Evolutionary conservation across 441 rosid species (phyloP).

Genomic region (Populus hybrid): DNA sequence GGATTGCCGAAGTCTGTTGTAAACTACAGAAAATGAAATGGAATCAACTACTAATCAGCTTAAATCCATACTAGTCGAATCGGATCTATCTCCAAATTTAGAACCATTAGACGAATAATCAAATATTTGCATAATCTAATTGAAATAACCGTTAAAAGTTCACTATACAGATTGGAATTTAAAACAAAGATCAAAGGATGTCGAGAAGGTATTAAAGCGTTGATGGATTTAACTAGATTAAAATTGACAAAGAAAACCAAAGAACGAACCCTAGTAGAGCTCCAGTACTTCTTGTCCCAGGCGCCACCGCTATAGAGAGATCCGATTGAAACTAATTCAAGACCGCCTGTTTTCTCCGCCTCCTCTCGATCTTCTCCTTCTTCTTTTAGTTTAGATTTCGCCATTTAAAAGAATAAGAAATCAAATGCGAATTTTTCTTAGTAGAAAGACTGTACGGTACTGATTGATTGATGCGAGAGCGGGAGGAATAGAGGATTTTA

Average conservation of each 20-base stretch:
- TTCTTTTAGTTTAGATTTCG: slow-evolving; percentile 33
- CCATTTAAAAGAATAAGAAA: slow-evolving; percentile 26
- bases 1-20: no score
- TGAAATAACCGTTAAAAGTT: no score
- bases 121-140: neutral
- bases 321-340: slow-evolving; percentile 76
- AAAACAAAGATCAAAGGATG: neutral
- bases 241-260: neutral
- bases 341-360: slow-evolving; percentile 29
- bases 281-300: slow-evolving; percentile 92
- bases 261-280: slow-evolving; percentile 81
- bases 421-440: neutral
- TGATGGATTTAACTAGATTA: neutral
- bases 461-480: neutral
- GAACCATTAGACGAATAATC: neutral
- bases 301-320: slow-evolving; percentile 55
- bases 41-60: neutral
- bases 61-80: no score
- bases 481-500: neutral
- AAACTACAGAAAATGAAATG: neutral
- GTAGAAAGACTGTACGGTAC: neutral
- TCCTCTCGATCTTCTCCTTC: slow-evolving; percentile 31
- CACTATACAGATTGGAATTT: no score
- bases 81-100: neutral
- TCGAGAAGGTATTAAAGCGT: neutral